Base-by-base conservation (phyloP, 805 yeast genomes). In the Candida piceae region DNA sequence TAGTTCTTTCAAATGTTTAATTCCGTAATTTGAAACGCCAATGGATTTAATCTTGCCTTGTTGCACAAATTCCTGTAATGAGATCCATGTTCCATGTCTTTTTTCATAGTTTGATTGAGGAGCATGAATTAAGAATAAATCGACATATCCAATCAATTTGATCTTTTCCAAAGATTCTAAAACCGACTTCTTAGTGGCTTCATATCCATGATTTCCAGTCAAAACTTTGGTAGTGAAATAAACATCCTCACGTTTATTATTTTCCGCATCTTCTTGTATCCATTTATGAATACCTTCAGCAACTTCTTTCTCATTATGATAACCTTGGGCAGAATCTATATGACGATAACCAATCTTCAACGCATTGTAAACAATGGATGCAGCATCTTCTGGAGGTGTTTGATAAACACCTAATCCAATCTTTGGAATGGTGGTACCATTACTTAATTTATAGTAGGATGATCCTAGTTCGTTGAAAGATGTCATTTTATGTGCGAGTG, bases 1-100 rank as follows among this genome's bases (percentile, higher is more conserved):
- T 16, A 80, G 55, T 55, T 79, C 82, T 48, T 75, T 58, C 19
- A 80, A 48, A 50, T 80, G 84, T 32, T 67, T 65, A 16, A 63
- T 53, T n/a, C 83, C 83, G 50, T 67, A 79, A 57, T 79, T 80
- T 23, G 84, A 76, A 8, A 80, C 84, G 16, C 86, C 86, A 38
- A 80, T 72, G 32, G 63, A 63, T 44, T 64, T 67, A 18, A 78
- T 67, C 32, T 52, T 59, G 12, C 82, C 83, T 7, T 58, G 55
- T 20, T 57, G 70, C 8, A 72, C 78, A 4, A 70, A 70, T 38
- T 76, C 76, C 53, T 79, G 77, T 47, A 79, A 61, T 5, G 78
- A 80, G 37, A 60, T 52, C 69, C 76, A 80, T 5, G 75, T 62
- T 32, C 68, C 74, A 24, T 73, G 59, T 35, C 83, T 55, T 35